phyloP scores from a whole-genome alignment of 208 protist species.

The Leishmania lainsoni region DNA sequence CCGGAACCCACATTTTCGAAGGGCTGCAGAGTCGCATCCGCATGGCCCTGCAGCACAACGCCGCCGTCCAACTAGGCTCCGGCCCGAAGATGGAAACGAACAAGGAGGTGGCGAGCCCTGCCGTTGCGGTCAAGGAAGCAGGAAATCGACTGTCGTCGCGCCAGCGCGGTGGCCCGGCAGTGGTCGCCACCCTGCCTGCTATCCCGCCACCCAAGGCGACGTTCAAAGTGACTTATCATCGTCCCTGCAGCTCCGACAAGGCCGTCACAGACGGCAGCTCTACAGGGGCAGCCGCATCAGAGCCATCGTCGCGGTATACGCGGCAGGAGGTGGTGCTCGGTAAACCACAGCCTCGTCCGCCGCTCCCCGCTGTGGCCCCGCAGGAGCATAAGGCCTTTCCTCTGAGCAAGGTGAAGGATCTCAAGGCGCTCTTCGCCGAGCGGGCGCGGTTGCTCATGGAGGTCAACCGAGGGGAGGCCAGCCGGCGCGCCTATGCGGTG shows the following conservation, averaged over 20 bases:
- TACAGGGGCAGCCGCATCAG: neutral
- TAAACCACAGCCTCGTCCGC: constrained; percentile 42
- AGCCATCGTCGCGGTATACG: neutral
- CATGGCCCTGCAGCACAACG: constrained; percentile 48
- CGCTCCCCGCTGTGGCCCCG: constrained; percentile 57
- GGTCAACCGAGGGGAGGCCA: constrained; percentile 60
- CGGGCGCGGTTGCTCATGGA: constrained; percentile 63
- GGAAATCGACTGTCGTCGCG: neutral
- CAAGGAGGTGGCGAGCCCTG: neutral
- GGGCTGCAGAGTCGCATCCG: constrained; percentile 71
- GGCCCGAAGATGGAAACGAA: constrained; percentile 30
- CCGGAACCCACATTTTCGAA: constrained; percentile 78
- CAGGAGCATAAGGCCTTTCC: constrained; percentile 30
- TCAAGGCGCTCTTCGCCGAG: constrained; percentile 68
- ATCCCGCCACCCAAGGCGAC: constrained; percentile 18
- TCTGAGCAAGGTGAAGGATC: constrained; percentile 41
- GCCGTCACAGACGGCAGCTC: neutral
- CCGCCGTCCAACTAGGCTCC: constrained; percentile 6
- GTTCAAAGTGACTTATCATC: constrained; percentile 18
- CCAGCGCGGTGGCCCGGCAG: neutral
- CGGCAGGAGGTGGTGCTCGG: constrained; percentile 29
- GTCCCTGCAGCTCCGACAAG: neutral
- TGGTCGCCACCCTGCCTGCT: neutral
- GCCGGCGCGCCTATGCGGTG: constrained; percentile 55
- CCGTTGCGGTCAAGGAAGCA: neutral